Percentiles rank a stretch among this genome's conserved stretches.
Conservation (phyloP, 2,329 filamentous ascomycete genomes). For the Colletotrichum eleusines region DNA sequence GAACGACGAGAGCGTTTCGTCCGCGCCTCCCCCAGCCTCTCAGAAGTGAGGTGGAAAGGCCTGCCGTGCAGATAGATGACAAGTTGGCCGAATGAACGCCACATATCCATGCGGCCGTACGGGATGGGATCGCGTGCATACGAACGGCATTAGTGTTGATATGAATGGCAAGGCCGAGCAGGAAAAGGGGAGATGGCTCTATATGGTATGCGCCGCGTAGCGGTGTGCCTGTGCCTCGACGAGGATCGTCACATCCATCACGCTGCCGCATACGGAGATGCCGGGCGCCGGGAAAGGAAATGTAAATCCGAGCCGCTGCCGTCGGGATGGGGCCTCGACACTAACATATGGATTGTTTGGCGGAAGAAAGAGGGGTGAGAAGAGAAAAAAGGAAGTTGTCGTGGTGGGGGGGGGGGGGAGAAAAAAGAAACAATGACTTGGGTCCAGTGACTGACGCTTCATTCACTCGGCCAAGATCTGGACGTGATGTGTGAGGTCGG, state of each 20-base stretch:
- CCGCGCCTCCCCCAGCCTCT: not conserved
- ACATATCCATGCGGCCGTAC: slow-evolving; percentile 36
- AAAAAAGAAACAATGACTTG: slow-evolving; percentile 4
- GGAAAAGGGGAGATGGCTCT: not conserved
- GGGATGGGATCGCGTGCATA: slow-evolving; percentile 24
- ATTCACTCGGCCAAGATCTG: not conserved
- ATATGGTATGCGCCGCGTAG: slow-evolving; percentile 12
- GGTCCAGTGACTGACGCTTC: not conserved
- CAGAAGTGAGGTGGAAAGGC: slow-evolving; percentile 16
- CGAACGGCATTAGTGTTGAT: slow-evolving; percentile 38
- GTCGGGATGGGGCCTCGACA: slow-evolving; percentile 1
- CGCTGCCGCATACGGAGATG: slow-evolving; percentile 4
- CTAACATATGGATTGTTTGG: not conserved
- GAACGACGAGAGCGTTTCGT: not conserved
- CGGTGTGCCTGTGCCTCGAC: slow-evolving; percentile 25
- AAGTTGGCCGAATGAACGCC: not conserved
- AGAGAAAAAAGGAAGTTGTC: not conserved
- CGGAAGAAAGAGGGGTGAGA: not conserved
- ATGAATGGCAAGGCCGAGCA: slow-evolving; percentile 15
- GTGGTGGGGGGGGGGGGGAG: too few species aligned
- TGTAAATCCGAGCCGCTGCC: not conserved
- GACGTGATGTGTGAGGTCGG: slow-evolving; percentile 1
- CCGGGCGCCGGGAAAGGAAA: not conserved
- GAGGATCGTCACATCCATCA: slow-evolving; percentile 14
- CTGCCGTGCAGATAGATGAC: slow-evolving; percentile 30